Percentiles rank a stretch among this genome's conserved stretches.
Evolutionary conservation across 2,329 filamentous ascomycete species (phyloP).

Genomic region (Fusarium armeniacum): DNA sequence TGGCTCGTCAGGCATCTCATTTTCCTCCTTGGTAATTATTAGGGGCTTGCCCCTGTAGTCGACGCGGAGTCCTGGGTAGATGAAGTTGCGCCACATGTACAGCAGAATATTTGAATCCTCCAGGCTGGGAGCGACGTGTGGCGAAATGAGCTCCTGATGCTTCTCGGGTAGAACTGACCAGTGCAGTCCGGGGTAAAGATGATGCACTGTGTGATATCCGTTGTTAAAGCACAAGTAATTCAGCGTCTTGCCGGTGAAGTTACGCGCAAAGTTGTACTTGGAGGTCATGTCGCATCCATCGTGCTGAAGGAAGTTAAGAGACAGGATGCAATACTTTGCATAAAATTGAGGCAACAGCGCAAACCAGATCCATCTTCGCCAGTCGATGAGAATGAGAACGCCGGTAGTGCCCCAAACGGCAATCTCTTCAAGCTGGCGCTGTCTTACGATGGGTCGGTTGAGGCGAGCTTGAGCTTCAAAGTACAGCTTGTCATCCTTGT

Average conservation of each 20-base stretch:
- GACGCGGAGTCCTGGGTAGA: slow-evolving; percentile 17
- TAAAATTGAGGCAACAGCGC: slow-evolving; percentile 21
- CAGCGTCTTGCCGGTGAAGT: slow-evolving; percentile 9
- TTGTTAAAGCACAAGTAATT: slow-evolving; percentile 32
- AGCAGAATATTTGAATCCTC: slow-evolving; percentile 10
- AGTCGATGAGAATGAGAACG: slow-evolving; percentile 15
- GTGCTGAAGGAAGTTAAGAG: slow-evolving; percentile 27
- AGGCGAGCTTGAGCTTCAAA: slow-evolving; percentile 26
- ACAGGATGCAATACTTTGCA: slow-evolving; percentile 26
- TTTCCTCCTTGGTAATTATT: slow-evolving; percentile 19
- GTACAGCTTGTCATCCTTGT: slow-evolving; percentile 27
- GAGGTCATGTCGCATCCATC: slow-evolving; percentile 32
- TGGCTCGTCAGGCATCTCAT: slow-evolving; percentile 26
- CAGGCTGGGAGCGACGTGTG: slow-evolving; percentile 5
- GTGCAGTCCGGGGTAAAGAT: slow-evolving; percentile 20
- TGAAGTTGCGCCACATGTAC: slow-evolving; percentile 24
- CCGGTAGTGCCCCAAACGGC: slow-evolving; percentile 20
- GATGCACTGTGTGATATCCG: slow-evolving; percentile 29
- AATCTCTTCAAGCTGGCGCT: slow-evolving; percentile 19
- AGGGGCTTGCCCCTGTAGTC: slow-evolving; percentile 19
- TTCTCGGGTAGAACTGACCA: slow-evolving; percentile 26
- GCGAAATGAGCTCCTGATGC: slow-evolving; percentile 16
- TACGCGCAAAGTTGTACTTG: slow-evolving; percentile 31
- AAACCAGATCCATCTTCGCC: slow-evolving; percentile 34
- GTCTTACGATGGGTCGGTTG: slow-evolving; percentile 22